Conservation (phyloP, 1,139 yeast species). For the Diutina pseudorugosa region DNA sequence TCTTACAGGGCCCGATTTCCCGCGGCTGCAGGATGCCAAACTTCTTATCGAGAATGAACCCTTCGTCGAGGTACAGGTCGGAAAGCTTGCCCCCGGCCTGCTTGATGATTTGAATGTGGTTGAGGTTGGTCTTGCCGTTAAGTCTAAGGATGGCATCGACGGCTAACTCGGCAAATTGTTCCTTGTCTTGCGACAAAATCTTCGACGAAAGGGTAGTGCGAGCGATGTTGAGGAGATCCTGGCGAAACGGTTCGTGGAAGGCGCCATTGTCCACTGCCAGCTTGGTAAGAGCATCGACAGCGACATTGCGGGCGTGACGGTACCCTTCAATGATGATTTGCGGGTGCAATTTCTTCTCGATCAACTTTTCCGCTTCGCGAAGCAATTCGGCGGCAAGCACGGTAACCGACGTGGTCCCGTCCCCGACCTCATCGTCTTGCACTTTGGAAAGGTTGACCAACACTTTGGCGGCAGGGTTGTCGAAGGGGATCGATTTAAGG, state of each 20-base stretch:
- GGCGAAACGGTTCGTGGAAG: slow-evolving; percentile 51
- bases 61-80: slow-evolving; percentile 92
- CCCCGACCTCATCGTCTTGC: slow-evolving; percentile 98
- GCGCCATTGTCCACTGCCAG: slow-evolving; percentile 67
- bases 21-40: slow-evolving; percentile 95
- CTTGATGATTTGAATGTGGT: slow-evolving; percentile 87
- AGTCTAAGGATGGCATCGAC: slow-evolving; percentile 90
- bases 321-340: slow-evolving; percentile 96
- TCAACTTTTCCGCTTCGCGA: slow-evolving; percentile 89
- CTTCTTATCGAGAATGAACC: slow-evolving; percentile 79
- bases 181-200: slow-evolving; percentile 89
- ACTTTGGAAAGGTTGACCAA: slow-evolving; percentile 91
- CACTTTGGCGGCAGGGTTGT: slow-evolving; percentile 97
- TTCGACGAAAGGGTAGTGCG: slow-evolving; percentile 90
- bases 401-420: slow-evolving; percentile 98
- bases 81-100: slow-evolving; percentile 86
- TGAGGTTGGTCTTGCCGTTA: slow-evolving; percentile 89
- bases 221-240: slow-evolving; percentile 78
- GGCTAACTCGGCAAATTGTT: slow-evolving; percentile 76
- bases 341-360: slow-evolving; percentile 91
- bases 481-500: slow-evolving; percentile 85
- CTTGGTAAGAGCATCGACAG: slow-evolving; percentile 66
- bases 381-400: slow-evolving; percentile 84
- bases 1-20: slow-evolving; percentile 68
- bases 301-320: slow-evolving; percentile 77